Evolutionary conservation across 2,329 filamentous ascomycete genomes (phyloP), one percentile per base, ranked within the genome.

Genomic region (Fusarium clavum): DNA sequence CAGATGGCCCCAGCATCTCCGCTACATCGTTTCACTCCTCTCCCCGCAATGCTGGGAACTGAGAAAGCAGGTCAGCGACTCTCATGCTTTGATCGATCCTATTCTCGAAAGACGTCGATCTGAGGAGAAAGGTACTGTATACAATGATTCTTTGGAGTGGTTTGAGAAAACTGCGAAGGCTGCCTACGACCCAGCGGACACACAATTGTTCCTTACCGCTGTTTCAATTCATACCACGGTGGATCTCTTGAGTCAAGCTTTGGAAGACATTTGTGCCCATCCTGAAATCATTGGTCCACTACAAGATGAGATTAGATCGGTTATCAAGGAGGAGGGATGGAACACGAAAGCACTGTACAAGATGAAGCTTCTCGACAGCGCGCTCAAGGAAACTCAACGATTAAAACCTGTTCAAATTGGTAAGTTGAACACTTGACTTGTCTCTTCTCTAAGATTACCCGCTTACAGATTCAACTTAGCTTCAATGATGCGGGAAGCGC

Each of bases 171-270:
- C 9, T 25, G 29, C 47, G 2, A 11, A 14, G 24, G 30, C 16
- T 11, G 14, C 47, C 7, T 51, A 51, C 20, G 30, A 34, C 22
- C 47, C 47, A 25, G 47, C 47, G 10, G 51, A 9, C 3, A 43
- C 51, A 92, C 91, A 94, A 74, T 85, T 93, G 5, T 61, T 44
- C 8, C 41, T 55, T 18, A 20, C 41, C 16, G 41, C 13, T 25
- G 52, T 45, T 7, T 44, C 52, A 11, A 46, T 55, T 6, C 52
- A 55, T 25, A 45, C 52, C 6, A 55, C 52, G 8, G 18, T 18
- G 34, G 52, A 55, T 32, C 29, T 45, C 30, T 13, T 46, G 4
- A 45, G 29, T 24, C 29, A 25, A 25, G 29, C 29, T n/a, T 32
- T 55, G 7, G 41, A 34, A 20, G 52, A 46, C 13, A 45, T 55